These are phyloP conservation scores for Pelargonium myrrhifolium DNA, from an alignment of 441 rosid species.

Conservation along the genomic window DNA sequence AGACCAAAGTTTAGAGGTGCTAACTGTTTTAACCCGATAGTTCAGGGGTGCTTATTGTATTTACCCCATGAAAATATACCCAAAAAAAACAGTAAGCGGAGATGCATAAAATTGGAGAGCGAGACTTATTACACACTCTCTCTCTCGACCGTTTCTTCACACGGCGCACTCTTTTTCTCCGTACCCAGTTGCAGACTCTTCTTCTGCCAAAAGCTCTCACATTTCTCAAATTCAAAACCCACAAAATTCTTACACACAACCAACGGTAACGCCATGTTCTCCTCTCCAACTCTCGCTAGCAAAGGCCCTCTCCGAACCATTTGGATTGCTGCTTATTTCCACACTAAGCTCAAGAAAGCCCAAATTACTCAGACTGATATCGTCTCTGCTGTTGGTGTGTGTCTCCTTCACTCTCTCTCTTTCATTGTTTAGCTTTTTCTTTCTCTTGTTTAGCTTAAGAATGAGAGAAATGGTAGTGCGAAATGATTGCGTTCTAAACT, in stretches of 20 bases:
- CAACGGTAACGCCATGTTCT: slow-evolving; percentile 33
- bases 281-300: slow-evolving; percentile 45
- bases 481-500: background rate
- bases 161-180: background rate
- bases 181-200: background rate
- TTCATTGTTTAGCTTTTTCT: background rate
- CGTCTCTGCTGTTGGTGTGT: slow-evolving; percentile 70
- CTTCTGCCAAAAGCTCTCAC: background rate
- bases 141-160: slow-evolving; percentile 1
- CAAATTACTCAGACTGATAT: slow-evolving; percentile 62
- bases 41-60: no score
- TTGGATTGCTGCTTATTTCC: slow-evolving; percentile 86
- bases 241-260: background rate
- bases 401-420: background rate
- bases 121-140: no score
- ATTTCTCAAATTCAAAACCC: background rate
- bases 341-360: slow-evolving; percentile 61
- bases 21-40: no score
- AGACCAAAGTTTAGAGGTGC: no score
- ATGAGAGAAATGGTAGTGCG: background rate
- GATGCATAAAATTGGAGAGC: no score
- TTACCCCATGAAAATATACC: no score
- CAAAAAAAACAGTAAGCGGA: no score
- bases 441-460: background rate
- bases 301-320: slow-evolving; percentile 62